Percentiles rank a stretch among this genome's conserved stretches.
Conservation (phyloP, 805 yeast genomes). For the Wickerhamiella domercqiae region DNA sequence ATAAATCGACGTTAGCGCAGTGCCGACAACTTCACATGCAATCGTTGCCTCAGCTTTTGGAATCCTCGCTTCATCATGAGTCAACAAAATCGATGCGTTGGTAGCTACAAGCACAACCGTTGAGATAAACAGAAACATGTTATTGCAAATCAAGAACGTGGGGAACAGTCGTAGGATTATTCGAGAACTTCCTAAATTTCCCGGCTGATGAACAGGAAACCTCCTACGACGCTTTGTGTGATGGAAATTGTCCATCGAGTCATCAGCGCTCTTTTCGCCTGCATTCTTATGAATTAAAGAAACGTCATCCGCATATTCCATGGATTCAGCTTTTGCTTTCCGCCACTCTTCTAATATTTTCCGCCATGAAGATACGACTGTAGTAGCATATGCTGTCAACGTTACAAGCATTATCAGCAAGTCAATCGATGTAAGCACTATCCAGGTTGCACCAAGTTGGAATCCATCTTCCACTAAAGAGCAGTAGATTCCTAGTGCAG, state of each 20-base stretch:
- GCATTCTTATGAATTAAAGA: neutral
- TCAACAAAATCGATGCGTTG: neutral
- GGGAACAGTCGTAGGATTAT: neutral
- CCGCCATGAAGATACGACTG: neutral
- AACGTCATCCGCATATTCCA: neutral
- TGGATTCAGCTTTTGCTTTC: neutral
- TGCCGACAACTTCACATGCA: conserved; percentile 14
- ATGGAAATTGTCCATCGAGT: neutral
- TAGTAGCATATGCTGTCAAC: neutral
- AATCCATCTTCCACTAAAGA: neutral
- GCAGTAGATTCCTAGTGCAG: neutral
- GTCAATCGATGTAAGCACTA: neutral
- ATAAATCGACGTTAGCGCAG: conserved; percentile 14
- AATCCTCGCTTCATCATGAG: neutral
- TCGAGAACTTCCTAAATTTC: neutral
- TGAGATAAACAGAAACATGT: conserved; percentile 1
- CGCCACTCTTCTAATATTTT: neutral
- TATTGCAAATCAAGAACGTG: neutral
- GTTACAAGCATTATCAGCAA: neutral
- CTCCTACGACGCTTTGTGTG: neutral
- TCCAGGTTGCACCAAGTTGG: neutral
- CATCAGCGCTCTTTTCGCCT: neutral
- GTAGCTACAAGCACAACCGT: neutral
- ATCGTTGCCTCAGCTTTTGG: conserved; percentile 2
- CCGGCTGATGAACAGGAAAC: neutral